Base-by-base conservation (phyloP, 768 basidiomycete genomes). In the Paxillus ammoniavirescens region DNA sequence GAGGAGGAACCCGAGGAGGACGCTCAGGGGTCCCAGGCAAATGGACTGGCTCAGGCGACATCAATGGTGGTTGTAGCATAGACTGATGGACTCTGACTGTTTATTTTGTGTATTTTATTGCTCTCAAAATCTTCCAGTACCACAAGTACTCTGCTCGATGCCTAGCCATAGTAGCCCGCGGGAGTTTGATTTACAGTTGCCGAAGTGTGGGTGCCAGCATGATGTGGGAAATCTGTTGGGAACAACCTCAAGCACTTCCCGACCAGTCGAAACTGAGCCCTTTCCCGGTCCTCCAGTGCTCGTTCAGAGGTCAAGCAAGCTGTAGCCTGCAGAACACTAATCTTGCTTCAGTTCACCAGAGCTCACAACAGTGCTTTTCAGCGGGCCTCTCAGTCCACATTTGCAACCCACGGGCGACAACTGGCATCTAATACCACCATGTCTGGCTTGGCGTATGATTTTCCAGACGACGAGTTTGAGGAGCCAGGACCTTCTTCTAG, bases 401-500 rank as follows among this genome's bases (percentile, higher is more conserved):
- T 4, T 18, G 38, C 8, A 40, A 9, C 8, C n/a, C 7, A 40
- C 38, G n/a, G 18, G 38, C 15, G 17, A 10, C 38, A 10, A 40
- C 9, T 28, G 26, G 10, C 23, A 21, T 31, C 45, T 57, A 17
- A 28, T 48, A 23, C 18, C 37, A 38, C 41, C 56, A 72, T 70
- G 70, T 72, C 66, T 30, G 53, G 60, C 42, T 62, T 70, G 21
- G 68, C 68, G 21, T 70, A 70, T 49, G 64, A 69, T 53, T 30
- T 28, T 26, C 61, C 61, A 15, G 70, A 68, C 42, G 45, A 47
- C 35, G 52, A 48, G 36, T 35, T 45, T 8, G 58, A 54, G 47
- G 47, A 14, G 23, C 40, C 41, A 14, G 56, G 57, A 18, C 53
- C 56, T 42, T 53, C 40, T 21, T 51, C 46, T 23, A 26, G 51